These are phyloP conservation scores for Metschnikowia kunwiensis DNA, from an alignment of 805 yeast genomes.

Conservation along the genomic window DNA sequence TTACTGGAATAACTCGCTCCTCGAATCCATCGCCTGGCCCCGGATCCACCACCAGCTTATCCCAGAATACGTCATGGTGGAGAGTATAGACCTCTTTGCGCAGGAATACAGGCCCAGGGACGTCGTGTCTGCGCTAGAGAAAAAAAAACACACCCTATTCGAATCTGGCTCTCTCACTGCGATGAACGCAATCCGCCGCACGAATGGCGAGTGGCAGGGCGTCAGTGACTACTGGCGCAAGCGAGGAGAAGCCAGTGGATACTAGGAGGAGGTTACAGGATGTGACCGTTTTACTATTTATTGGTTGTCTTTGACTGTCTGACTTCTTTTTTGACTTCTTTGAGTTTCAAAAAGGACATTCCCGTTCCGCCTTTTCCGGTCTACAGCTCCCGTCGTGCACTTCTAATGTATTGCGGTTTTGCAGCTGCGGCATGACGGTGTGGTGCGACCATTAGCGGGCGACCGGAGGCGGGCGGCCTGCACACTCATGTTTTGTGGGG, in stretches of 20 bases:
- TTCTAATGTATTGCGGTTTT: no score
- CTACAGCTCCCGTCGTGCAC: no score
- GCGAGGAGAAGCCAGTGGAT: constrained; percentile 69
- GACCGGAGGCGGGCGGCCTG: not conserved
- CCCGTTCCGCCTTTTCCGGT: no score
- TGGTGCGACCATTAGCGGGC: not conserved
- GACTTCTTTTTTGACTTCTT: no score
- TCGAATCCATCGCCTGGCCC: constrained; percentile 74
- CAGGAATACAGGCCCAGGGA: constrained; percentile 32
- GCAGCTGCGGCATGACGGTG: no score
- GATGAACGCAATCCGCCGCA: constrained; percentile 46
- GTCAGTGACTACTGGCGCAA: constrained; percentile 92
- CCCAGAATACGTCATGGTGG: constrained; percentile 67
- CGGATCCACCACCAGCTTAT: constrained; percentile 86
- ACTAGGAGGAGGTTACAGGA: no score
- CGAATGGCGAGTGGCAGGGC: constrained; percentile 52
- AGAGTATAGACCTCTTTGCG: constrained; percentile 43
- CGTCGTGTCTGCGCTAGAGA: constrained; percentile 39
- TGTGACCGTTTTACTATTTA: no score
- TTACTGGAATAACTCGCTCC: constrained; percentile 53
- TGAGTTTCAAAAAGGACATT: no score
- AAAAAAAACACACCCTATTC: constrained; percentile 25
- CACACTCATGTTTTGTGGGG: not conserved
- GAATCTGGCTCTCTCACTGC: constrained; percentile 39
- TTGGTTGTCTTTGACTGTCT: no score